These are phyloP conservation scores for Sarcomyxa edulis DNA, from an alignment of 768 basidiomycete genomes.

Conservation along the genomic window DNA sequence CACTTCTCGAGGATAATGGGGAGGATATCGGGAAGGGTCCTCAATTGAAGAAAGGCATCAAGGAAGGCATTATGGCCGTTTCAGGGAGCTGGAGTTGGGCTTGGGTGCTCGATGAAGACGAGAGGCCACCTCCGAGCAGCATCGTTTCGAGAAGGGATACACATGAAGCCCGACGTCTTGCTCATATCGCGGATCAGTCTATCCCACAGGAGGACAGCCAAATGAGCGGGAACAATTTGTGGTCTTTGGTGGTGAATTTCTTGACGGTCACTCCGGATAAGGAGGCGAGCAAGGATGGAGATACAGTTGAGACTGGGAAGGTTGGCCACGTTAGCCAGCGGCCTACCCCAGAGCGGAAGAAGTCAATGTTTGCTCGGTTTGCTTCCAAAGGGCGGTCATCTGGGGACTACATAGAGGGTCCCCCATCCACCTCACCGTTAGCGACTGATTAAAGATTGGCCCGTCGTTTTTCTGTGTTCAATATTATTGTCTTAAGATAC, in stretches of 20 bases:
- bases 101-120: constrained; percentile 77
- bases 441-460: too few species aligned
- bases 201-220: constrained; percentile 51
- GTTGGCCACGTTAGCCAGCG: too few species aligned
- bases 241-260: constrained; percentile 62
- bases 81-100: constrained; percentile 72
- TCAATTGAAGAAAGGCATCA: constrained; percentile 19
- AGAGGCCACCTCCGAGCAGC: constrained; percentile 87
- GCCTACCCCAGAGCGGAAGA: too few species aligned
- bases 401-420: too few species aligned
- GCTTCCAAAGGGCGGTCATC: too few species aligned
- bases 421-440: too few species aligned
- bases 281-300: too few species aligned
- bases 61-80: constrained; percentile 33
- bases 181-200: constrained; percentile 66
- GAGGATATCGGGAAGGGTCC: constrained; percentile 9
- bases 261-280: constrained; percentile 51
- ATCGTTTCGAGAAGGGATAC: constrained; percentile 90
- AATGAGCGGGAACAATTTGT: constrained; percentile 67
- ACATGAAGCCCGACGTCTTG: constrained; percentile 66
- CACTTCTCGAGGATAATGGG: constrained; percentile 22
- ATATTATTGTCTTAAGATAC: too few species aligned
- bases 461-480: too few species aligned
- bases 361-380: too few species aligned
- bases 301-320: too few species aligned